Evolutionary conservation across 768 basidiomycete genomes (phyloP), one percentile per base, ranked within the genome.

Genomic region (Tricholoma sp.): DNA sequence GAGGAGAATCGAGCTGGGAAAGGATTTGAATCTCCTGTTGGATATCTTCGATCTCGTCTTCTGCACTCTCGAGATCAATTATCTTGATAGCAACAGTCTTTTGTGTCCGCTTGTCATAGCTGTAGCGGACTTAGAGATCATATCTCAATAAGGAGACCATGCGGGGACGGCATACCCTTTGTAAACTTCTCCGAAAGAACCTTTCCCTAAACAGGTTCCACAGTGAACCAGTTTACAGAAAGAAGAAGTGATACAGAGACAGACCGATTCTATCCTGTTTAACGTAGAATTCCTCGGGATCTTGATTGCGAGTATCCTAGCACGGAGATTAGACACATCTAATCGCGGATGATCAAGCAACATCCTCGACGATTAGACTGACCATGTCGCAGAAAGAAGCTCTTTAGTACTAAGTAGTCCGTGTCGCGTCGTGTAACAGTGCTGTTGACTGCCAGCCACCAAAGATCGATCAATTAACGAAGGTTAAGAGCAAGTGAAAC

Each of bases 11-110:
- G 62, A 99, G 74, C 68, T 98, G 95, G 6, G 92, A 94, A 12
- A 99, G 83, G 59, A 99, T 98, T 72, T 97, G 93, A 55, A 99
- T 98, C 72, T 99, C 97, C 70, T 97, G 93, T 65, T 98, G 94
- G 57, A 99, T 98, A 74, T 98, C 97, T 70, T 98, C 97, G 67
- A 98, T 98, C 76, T 99, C 97, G 68, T 99, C 97, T 72, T 98
- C 97, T 52, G 97, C 97, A 67, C 91, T 94, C 73, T 99, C 97
- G 32, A 99, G 83, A 77, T 98, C 95, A 70, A 99, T 98, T 64
- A 98, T 96, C 86, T 95, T 99, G 79, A 99, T 98, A 45, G 97
- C 97, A 24, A 99, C 97, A 0, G 96, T 94, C 76, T 89, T 89
- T 71, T 94, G 91, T 24, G 95, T 97, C 57, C 93, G 82, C 69